These are phyloP conservation scores for Fusarium sp. DNA, from an alignment of 2,329 filamentous ascomycete genomes.

Conservation along the genomic window DNA sequence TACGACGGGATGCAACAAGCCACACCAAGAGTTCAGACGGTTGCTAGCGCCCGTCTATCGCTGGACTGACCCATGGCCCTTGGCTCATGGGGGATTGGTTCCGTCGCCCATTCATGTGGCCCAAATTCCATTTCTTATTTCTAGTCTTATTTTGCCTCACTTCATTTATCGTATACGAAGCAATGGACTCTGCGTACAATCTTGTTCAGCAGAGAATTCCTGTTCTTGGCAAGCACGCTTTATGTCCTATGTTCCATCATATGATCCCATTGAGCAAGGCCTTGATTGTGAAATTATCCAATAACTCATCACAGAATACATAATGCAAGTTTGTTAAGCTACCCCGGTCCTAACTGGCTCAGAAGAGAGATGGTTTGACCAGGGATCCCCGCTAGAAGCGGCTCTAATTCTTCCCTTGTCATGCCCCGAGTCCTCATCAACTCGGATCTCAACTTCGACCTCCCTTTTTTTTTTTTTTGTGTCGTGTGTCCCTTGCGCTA, in stretches of 20 bases:
- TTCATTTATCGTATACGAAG: constrained; percentile 1
- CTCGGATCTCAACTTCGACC: constrained; percentile 37
- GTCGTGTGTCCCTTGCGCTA: constrained; percentile 17
- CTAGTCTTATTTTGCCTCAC: not conserved
- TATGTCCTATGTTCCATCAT: constrained; percentile 5
- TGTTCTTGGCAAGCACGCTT: not conserved
- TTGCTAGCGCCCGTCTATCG: constrained; percentile 41
- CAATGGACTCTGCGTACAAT: not conserved
- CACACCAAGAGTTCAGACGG: constrained; percentile 38
- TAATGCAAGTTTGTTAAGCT: constrained; percentile 22
- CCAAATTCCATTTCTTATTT: constrained; percentile 23
- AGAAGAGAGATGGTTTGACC: constrained; percentile 37
- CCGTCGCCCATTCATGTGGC: constrained; percentile 22
- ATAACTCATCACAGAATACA: constrained; percentile 12
- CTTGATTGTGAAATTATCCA: constrained; percentile 20
- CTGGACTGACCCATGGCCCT: not conserved
- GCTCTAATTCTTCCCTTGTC: constrained; percentile 34
- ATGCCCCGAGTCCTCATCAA: constrained; percentile 25
- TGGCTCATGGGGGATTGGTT: constrained; percentile 13
- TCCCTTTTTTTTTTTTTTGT: constrained; percentile 35
- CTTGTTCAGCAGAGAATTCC: not conserved
- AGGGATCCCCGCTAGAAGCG: constrained; percentile 39
- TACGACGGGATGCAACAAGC: constrained; percentile 19
- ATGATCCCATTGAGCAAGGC: constrained; percentile 29
- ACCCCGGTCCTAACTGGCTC: constrained; percentile 29